Evolutionary conservation across 2,329 filamentous ascomycete species (phyloP).

Genomic region (Pseudocercospora eumusae): DNA sequence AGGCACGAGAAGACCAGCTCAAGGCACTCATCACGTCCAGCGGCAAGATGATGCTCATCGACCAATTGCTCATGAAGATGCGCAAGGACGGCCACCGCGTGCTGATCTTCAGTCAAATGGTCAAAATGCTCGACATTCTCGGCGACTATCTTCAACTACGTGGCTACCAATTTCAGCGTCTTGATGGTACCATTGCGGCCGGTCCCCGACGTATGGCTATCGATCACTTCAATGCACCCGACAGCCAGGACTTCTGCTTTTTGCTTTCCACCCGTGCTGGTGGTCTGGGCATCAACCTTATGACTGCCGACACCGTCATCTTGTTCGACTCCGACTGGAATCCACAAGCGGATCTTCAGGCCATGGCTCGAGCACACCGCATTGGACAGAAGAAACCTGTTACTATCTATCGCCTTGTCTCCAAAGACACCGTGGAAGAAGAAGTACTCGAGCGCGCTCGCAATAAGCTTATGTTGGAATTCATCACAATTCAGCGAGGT

Average conservation of each 20-base stretch:
- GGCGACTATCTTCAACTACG: conserved; percentile 90
- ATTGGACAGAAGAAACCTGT: conserved; percentile 96
- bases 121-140: conserved; percentile 95
- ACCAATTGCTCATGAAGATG: conserved; percentile 90
- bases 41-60: conserved; percentile 99
- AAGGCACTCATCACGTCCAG: conserved; percentile 94
- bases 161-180: conserved; percentile 91
- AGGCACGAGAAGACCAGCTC: conserved; percentile 82
- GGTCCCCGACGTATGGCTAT: conserved; percentile 88
- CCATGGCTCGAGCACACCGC: conserved; percentile 96
- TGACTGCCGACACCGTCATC: conserved; percentile 97
- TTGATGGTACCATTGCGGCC: conserved; percentile 92
- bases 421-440: conserved; percentile 97
- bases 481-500: conserved; percentile 93
- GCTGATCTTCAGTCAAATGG: conserved; percentile 99
- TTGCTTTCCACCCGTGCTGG: conserved; percentile 91
- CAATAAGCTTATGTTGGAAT: conserved; percentile 96
- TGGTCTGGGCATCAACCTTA: conserved; percentile 97
- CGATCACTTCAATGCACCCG: conserved; percentile 97
- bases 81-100: conserved; percentile 93
- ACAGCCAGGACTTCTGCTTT: conserved; percentile 94
- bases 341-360: conserved; percentile 94
- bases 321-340: conserved; percentile 99
- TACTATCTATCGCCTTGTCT: conserved; percentile 93
- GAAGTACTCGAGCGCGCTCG: conserved; percentile 94